Conservation (phyloP, 805 yeast genomes). For the Candida wancherniae region DNA sequence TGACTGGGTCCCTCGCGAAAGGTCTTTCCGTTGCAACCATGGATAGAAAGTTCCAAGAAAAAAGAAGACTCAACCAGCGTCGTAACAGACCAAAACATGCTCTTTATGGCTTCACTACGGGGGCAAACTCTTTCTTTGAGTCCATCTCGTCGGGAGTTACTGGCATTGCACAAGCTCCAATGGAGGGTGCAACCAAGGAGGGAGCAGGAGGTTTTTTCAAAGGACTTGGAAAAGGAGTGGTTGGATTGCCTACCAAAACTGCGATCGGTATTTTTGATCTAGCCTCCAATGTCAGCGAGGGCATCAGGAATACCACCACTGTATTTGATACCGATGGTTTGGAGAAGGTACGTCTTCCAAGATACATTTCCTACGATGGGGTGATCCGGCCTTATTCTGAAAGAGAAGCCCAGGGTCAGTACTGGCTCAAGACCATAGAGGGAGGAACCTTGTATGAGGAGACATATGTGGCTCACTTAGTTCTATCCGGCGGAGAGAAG, state of each 20-base stretch:
- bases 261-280: constrained; percentile 92
- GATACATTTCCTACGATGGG: constrained; percentile 67
- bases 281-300: constrained; percentile 90
- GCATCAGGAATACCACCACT: constrained; percentile 87
- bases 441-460: constrained; percentile 77
- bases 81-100: constrained; percentile 83
- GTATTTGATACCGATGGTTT: constrained; percentile 77
- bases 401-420: constrained; percentile 91
- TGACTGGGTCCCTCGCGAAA: constrained; percentile 91
- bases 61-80: constrained; percentile 67
- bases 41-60: constrained; percentile 79
- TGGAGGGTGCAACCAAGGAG: constrained; percentile 80
- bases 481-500: constrained; percentile 74
- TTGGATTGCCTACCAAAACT: constrained; percentile 94
- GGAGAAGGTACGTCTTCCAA: constrained; percentile 76
- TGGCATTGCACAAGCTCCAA: constrained; percentile 88
- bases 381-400: constrained; percentile 70
- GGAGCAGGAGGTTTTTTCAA: constrained; percentile 91
- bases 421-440: constrained; percentile 77
- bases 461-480: constrained; percentile 77
- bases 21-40: constrained; percentile 88
- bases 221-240: constrained; percentile 91
- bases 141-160: constrained; percentile 83
- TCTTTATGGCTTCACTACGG: constrained; percentile 73
- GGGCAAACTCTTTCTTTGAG: constrained; percentile 85